phyloP scores from a whole-genome alignment of 2,329 filamentous ascomycete genomes.

The Fusarium hostae region DNA sequence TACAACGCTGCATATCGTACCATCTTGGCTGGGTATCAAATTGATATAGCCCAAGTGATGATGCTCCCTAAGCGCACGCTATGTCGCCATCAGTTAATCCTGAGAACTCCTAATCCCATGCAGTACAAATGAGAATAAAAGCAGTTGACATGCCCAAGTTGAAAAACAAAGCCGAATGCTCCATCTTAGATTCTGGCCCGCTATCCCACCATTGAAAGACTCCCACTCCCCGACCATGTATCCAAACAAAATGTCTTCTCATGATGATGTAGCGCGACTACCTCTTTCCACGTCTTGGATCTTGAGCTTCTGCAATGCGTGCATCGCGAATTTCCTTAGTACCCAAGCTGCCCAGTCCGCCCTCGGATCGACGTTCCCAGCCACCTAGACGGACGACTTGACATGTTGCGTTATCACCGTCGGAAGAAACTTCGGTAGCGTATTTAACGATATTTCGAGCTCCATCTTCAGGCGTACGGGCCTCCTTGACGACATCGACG shows the following conservation, averaged over 20 bases:
- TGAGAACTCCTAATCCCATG: constrained; percentile 43
- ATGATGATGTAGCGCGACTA: constrained; percentile 40
- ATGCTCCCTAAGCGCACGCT: constrained; percentile 22
- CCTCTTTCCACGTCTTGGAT: constrained; percentile 77
- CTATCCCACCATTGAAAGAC: not conserved
- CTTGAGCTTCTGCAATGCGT: constrained; percentile 80
- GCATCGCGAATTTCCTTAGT: constrained; percentile 93
- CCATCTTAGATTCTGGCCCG: not conserved
- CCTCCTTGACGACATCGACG: constrained; percentile 95
- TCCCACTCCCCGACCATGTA: not conserved
- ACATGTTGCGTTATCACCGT: constrained; percentile 76
- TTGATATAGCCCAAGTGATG: constrained; percentile 7
- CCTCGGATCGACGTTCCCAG: constrained; percentile 80
- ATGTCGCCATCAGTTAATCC: constrained; percentile 25
- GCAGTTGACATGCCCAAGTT: constrained; percentile 7
- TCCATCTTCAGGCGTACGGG: constrained; percentile 87
- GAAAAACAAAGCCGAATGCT: constrained; percentile 19
- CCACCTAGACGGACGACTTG: constrained; percentile 74
- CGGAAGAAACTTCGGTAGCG: constrained; percentile 82
- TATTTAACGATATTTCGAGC: constrained; percentile 83
- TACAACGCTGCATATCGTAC: constrained; percentile 12
- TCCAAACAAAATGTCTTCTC: constrained; percentile 6
- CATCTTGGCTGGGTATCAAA: not conserved
- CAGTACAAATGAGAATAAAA: constrained; percentile 32
- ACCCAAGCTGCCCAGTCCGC: constrained; percentile 86